A percentile compares a stretch with the other conserved stretches of the same genome.
phyloP scores from a whole-genome alignment of 805 yeast species.

The Ogataea naganishii region DNA sequence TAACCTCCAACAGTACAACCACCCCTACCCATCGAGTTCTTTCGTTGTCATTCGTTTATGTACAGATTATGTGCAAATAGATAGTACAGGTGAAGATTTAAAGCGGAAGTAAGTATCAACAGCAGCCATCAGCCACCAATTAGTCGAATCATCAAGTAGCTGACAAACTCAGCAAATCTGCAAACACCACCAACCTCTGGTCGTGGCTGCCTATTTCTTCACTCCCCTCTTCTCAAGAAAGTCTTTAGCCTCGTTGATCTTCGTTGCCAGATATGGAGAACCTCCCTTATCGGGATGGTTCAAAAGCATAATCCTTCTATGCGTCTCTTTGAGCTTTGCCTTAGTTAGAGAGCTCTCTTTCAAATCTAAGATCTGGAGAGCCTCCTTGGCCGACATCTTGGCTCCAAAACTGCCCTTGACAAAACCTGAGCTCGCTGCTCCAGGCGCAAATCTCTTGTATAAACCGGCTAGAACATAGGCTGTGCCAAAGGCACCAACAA shows the following conservation, averaged over 20 bases:
- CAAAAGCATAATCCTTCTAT: conserved; percentile 74
- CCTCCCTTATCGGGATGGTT: conserved; percentile 97
- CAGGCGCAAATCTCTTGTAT: conserved; percentile 60
- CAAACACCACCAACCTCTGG: too few relatives aligned
- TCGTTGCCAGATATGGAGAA: conserved; percentile 79
- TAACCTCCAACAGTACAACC: too few relatives aligned
- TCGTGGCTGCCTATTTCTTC: conserved; percentile 19
- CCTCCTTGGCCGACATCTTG: conserved; percentile 88
- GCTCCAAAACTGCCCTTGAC: conserved; percentile 83
- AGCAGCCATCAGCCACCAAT: too few relatives aligned
- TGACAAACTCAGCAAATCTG: too few relatives aligned
- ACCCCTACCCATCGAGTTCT: too few relatives aligned
- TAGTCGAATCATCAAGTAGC: too few relatives aligned
- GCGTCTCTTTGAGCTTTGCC: conserved; percentile 66
- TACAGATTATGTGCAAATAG: too few relatives aligned
- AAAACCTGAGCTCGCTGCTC: conserved; percentile 57
- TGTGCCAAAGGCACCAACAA: conserved; percentile 58
- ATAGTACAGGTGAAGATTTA: too few relatives aligned
- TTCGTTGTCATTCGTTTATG: too few relatives aligned
- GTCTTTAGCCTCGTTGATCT: conserved; percentile 88
- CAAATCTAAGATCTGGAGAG: conserved; percentile 72
- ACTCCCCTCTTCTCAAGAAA: conserved; percentile 61
- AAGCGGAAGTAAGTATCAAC: too few relatives aligned
- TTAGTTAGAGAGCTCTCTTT: conserved; percentile 56
- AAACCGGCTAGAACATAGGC: conserved; percentile 61